Percentiles rank a stretch among this genome's conserved stretches.
phyloP scores from a whole-genome alignment of 441 rosid species.

The Euphorbia corollata region DNA sequence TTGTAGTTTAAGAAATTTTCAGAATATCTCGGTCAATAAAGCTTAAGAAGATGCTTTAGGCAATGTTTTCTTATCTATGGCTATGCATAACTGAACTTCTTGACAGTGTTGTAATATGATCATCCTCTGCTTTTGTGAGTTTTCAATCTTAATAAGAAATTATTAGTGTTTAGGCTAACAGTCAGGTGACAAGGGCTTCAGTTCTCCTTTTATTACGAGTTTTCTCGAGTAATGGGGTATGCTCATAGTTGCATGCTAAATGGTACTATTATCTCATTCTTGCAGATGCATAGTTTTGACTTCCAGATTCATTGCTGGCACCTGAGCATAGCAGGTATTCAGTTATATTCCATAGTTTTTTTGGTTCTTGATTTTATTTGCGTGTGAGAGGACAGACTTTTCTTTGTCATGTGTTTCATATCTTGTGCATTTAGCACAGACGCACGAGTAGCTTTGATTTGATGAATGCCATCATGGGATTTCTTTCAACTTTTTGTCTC shows the following conservation, averaged over 20 bases:
- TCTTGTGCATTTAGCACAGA: background rate
- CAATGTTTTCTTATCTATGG: background rate
- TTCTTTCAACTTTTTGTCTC: background rate
- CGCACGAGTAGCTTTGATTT: background rate
- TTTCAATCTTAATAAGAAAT: background rate
- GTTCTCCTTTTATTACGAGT: background rate
- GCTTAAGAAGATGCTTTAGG: background rate
- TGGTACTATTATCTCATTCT: conserved; percentile 7
- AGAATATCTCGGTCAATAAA: background rate
- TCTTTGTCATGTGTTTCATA: background rate
- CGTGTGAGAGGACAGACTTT: background rate
- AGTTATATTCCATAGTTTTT: background rate
- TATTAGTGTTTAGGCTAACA: background rate
- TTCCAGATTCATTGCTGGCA: conserved; percentile 6
- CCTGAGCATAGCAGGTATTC: conserved; percentile 26
- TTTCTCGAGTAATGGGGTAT: background rate
- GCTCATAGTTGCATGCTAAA: background rate
- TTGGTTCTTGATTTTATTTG: background rate
- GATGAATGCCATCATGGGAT: background rate
- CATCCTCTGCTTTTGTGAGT: background rate
- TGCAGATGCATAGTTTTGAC: conserved; percentile 30
- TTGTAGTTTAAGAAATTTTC: too few relatives aligned
- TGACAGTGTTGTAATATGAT: background rate
- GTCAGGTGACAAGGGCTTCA: background rate
- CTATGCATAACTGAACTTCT: background rate